phyloP scores from a whole-genome alignment of 345 rosid species.

The Passiflora organensis region DNA sequence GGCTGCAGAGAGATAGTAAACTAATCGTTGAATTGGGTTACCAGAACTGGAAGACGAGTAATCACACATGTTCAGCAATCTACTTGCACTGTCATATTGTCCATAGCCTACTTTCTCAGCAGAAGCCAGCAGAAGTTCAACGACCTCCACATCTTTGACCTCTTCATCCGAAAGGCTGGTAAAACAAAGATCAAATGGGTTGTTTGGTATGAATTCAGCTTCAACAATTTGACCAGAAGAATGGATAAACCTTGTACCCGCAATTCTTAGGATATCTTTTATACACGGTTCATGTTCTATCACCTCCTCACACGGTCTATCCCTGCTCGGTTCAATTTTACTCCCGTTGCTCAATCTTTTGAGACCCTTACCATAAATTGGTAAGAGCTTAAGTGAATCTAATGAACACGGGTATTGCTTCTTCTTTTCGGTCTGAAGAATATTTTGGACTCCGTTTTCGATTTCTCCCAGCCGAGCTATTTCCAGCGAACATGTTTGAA shows the following conservation, averaged over 20 bases:
- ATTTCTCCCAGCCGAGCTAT: constrained; percentile 15
- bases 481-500: constrained; percentile 25
- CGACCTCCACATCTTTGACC: constrained; percentile 25
- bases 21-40: constrained; percentile 27
- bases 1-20: constrained; percentile 14
- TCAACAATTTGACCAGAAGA: constrained; percentile 6
- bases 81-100: constrained; percentile 19
- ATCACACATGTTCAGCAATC: constrained; percentile 20
- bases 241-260: constrained; percentile 25
- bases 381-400: constrained; percentile 40
- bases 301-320: neutral
- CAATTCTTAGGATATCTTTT: constrained; percentile 24
- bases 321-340: constrained; percentile 17
- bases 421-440: constrained; percentile 13
- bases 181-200: constrained; percentile 1
- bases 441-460: constrained; percentile 4
- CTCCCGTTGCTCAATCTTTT: constrained; percentile 16
- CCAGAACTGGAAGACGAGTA: constrained; percentile 15
- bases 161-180: constrained; percentile 21
- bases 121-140: constrained; percentile 21
- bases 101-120: constrained; percentile 28
- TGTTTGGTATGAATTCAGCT: constrained; percentile 6
- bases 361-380: constrained; percentile 16
- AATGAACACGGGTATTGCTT: constrained; percentile 17
- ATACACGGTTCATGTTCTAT: constrained; percentile 9